Percentiles rank a stretch among this genome's conserved stretches.
Evolutionary conservation across 2,329 filamentous ascomycete genomes (phyloP).

Genomic region (Parastagonospora nodorum): DNA sequence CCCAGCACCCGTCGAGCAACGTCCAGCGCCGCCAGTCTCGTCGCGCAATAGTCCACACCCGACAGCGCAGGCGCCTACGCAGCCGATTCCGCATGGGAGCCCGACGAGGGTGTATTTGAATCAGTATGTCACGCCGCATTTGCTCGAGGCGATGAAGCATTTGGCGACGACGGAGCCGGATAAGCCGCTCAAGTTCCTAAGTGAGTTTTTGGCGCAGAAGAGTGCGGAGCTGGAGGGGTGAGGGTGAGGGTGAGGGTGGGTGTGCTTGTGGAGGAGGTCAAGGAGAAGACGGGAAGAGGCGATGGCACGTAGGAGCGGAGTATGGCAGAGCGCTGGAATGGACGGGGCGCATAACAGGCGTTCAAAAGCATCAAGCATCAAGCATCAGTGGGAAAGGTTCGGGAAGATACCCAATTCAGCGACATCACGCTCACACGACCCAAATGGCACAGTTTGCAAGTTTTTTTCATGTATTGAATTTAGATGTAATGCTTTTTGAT

Average conservation of each 20-base stretch:
- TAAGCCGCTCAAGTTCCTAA: conserved; percentile 56
- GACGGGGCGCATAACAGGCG: not conserved
- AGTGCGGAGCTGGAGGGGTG: conserved; percentile 55
- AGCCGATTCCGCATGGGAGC: conserved; percentile 53
- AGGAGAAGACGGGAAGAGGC: conserved; percentile 40
- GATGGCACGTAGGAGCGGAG: conserved; percentile 1
- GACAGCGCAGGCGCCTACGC: conserved; percentile 33
- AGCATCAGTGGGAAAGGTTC: conserved; percentile 1
- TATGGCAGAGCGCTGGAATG: not conserved
- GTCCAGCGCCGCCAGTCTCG: conserved; percentile 23
- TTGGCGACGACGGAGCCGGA: conserved; percentile 56
- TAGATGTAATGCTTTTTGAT: conserved; percentile 42
- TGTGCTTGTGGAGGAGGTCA: not conserved
- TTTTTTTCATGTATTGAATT: conserved; percentile 24
- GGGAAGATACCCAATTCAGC: conserved; percentile 24
- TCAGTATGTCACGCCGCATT: conserved; percentile 55
- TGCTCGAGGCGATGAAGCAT: conserved; percentile 59
- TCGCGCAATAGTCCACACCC: conserved; percentile 45
- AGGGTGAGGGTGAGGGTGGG: not conserved
- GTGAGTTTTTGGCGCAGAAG: conserved; percentile 54
- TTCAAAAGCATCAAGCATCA: conserved; percentile 10
- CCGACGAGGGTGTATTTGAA: conserved; percentile 57
- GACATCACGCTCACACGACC: conserved; percentile 10
- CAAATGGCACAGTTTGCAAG: conserved; percentile 8
- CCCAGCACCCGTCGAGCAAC: conserved; percentile 15